phyloP scores from a whole-genome alignment of 2,329 filamentous ascomycete genomes.

The Corynespora cassiicola region DNA sequence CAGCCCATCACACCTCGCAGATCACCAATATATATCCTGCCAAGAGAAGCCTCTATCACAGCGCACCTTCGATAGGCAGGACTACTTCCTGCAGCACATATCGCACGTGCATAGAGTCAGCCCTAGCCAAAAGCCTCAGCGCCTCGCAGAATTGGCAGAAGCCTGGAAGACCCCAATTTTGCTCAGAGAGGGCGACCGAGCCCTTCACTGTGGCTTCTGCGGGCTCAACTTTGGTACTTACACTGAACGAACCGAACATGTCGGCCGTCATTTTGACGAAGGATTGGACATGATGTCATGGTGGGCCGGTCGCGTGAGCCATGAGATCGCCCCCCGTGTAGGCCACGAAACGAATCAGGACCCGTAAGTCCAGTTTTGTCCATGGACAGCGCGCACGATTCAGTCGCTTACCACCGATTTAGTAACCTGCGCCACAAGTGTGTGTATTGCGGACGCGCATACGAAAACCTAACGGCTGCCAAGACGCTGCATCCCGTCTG shows the following conservation, averaged over 20 bases:
- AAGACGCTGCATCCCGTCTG: slow-evolving; percentile 26
- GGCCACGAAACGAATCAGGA: slow-evolving; percentile 3
- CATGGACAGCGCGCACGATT: background rate
- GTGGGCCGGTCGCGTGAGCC: slow-evolving; percentile 27
- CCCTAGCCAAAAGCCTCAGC: slow-evolving; percentile 47
- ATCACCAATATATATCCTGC: slow-evolving; percentile 62
- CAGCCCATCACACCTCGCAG: slow-evolving; percentile 55
- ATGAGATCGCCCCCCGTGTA: slow-evolving; percentile 13
- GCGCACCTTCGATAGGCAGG: slow-evolving; percentile 59
- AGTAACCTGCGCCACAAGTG: slow-evolving; percentile 27
- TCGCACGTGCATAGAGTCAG: slow-evolving; percentile 54
- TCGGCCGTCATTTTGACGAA: slow-evolving; percentile 29
- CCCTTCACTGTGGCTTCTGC: slow-evolving; percentile 37
- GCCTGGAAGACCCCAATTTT: slow-evolving; percentile 25
- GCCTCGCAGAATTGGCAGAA: slow-evolving; percentile 27
- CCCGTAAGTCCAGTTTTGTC: slow-evolving; percentile 20
- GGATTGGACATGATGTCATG: slow-evolving; percentile 35
- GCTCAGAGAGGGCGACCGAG: slow-evolving; percentile 22
- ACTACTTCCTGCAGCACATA: slow-evolving; percentile 59
- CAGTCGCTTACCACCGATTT: too few relatives aligned
- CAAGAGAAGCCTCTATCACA: slow-evolving; percentile 63
- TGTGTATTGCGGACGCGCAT: slow-evolving; percentile 26
- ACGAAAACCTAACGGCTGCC: slow-evolving; percentile 20
- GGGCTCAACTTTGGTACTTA: slow-evolving; percentile 25
- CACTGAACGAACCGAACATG: slow-evolving; percentile 31